Evolutionary conservation across 2,329 filamentous ascomycete genomes (phyloP).

Genomic region (Myriosclerotinia scirpicola): DNA sequence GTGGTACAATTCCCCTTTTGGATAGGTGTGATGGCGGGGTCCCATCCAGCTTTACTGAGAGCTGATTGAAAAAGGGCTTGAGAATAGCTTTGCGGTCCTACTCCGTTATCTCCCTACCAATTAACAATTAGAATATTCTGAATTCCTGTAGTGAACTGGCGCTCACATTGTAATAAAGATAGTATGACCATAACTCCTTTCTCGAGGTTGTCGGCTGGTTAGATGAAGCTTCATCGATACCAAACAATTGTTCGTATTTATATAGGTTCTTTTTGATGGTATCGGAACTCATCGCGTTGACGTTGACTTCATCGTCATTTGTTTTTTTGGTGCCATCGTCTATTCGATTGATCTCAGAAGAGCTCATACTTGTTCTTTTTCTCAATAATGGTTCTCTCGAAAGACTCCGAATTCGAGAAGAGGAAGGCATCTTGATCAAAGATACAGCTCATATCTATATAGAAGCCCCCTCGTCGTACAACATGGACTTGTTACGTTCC

Average conservation of each 20-base stretch:
- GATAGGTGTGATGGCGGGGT: conserved; percentile 41
- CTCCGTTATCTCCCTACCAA: conserved; percentile 44
- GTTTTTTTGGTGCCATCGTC: conserved; percentile 21
- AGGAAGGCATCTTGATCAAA: conserved; percentile 13
- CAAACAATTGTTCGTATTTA: conserved; percentile 43
- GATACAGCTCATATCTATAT: neutral
- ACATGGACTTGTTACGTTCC: conserved; percentile 16
- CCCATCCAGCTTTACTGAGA: conserved; percentile 43
- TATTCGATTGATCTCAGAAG: conserved; percentile 18
- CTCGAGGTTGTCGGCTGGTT: conserved; percentile 45
- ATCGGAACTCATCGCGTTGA: conserved; percentile 27
- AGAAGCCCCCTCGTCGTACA: conserved; percentile 1
- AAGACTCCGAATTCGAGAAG: neutral
- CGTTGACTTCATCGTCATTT: conserved; percentile 18
- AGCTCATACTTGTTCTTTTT: conserved; percentile 9
- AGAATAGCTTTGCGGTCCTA: conserved; percentile 46
- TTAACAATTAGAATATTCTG: conserved; percentile 6
- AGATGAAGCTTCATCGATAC: conserved; percentile 42
- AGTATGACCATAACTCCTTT: conserved; percentile 47
- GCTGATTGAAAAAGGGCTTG: conserved; percentile 46
- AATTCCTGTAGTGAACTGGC: neutral
- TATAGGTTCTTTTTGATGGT: conserved; percentile 31
- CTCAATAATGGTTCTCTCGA: conserved; percentile 11
- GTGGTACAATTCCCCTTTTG: conserved; percentile 33
- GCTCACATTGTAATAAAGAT: conserved; percentile 46